Evolutionary conservation across 176 grass and related monocot genomes (phyloP).

Genomic region (Musa itinerans): DNA sequence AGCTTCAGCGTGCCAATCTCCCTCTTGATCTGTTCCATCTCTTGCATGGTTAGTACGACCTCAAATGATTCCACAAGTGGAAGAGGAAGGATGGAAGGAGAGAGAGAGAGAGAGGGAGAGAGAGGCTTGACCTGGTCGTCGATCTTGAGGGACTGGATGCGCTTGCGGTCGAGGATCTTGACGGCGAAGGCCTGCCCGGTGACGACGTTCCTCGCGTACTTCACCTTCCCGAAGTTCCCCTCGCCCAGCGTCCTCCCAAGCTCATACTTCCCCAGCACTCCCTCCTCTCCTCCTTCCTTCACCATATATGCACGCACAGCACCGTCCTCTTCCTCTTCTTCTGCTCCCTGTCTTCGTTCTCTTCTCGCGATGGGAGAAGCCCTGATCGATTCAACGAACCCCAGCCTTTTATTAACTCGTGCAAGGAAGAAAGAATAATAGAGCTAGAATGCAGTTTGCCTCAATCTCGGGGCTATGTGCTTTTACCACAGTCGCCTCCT

Average conservation of each 20-base stretch:
- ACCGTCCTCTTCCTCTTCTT: too few species aligned
- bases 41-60: too few species aligned
- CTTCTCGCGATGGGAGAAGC: too few species aligned
- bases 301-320: too few species aligned
- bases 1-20: constrained; percentile 21
- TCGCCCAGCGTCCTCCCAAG: constrained; percentile 72
- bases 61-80: too few species aligned
- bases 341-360: neutral
- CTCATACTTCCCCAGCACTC: constrained; percentile 60
- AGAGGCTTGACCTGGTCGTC: constrained; percentile 46
- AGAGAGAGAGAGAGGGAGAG: neutral
- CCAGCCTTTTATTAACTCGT: too few species aligned
- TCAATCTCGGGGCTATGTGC: too few species aligned
- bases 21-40: constrained; percentile 10
- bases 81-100: neutral
- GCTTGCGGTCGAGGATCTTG: constrained; percentile 88
- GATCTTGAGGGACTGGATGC: constrained; percentile 68
- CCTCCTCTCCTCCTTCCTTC: neutral
- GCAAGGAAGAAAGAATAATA: too few species aligned
- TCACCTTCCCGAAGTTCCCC: constrained; percentile 81
- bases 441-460: too few species aligned
- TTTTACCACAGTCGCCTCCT: too few species aligned
- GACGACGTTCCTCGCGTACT: constrained; percentile 45
- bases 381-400: neutral
- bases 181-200: constrained; percentile 70